Percentiles rank a stretch among this genome's conserved stretches.
Evolutionary conservation across 2,329 filamentous ascomycete species (phyloP).

Genomic region (Apiospora aurea): DNA sequence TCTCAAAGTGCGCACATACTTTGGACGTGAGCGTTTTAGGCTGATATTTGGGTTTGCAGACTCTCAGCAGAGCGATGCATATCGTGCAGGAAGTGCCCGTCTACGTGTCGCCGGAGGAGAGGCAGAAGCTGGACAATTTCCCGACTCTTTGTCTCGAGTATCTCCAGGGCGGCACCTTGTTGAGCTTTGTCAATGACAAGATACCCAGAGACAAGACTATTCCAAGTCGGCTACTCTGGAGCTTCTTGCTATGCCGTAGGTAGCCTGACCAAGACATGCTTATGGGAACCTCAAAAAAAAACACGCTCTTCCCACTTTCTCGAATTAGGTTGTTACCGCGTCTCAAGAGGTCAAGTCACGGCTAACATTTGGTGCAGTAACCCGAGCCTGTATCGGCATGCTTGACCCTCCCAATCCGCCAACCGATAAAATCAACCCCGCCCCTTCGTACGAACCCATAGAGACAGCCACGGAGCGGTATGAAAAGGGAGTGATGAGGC

Average conservation of each 20-base stretch:
- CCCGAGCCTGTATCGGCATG: slow-evolving; percentile 7
- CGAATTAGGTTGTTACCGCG: neutral
- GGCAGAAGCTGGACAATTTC: neutral
- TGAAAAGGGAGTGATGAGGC: slow-evolving; percentile 2
- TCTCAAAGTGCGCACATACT: neutral
- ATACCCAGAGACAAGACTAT: neutral
- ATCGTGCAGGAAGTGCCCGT: neutral
- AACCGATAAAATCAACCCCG: neutral
- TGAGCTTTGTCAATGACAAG: neutral
- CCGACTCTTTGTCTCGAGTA: neutral
- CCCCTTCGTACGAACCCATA: neutral
- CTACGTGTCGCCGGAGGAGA: neutral
- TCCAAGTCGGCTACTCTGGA: slow-evolving; percentile 12
- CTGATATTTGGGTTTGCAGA: neutral
- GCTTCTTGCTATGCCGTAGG: neutral
- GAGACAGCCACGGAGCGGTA: neutral
- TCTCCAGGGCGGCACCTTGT: neutral
- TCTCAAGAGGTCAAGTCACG: neutral
- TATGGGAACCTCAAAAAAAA: too few species aligned
- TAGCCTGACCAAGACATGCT: neutral
- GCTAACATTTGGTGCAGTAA: neutral
- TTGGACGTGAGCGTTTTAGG: neutral
- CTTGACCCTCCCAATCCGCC: neutral
- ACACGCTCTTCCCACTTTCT: too few species aligned
- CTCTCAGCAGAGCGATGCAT: neutral